These are phyloP conservation scores for Fusarium devonianum DNA, from an alignment of 2,329 filamentous ascomycete genomes.

Conservation along the genomic window DNA sequence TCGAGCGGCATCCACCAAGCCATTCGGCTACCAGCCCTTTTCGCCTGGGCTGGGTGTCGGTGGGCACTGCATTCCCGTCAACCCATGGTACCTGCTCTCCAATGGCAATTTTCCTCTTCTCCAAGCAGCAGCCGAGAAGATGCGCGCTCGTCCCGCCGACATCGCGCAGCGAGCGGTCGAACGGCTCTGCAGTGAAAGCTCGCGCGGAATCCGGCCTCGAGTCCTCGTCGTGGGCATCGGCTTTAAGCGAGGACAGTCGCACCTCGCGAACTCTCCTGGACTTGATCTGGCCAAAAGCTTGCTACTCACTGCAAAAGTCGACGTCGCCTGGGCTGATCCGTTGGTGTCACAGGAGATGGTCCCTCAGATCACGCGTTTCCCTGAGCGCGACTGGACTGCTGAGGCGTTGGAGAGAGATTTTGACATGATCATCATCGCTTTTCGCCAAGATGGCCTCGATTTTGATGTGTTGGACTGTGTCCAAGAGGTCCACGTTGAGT, in stretches of 20 bases:
- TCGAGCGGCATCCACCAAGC: constrained; percentile 57
- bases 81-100: constrained; percentile 60
- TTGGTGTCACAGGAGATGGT: constrained; percentile 52
- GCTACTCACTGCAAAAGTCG: constrained; percentile 46
- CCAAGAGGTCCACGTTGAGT: constrained; percentile 47
- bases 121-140: constrained; percentile 52
- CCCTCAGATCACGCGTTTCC: constrained; percentile 49
- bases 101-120: constrained; percentile 58
- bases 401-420: constrained; percentile 48
- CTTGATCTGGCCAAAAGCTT: constrained; percentile 51
- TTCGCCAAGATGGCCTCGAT: constrained; percentile 53
- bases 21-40: constrained; percentile 60
- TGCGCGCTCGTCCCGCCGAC: constrained; percentile 51
- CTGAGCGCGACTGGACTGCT: constrained; percentile 49
- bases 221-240: constrained; percentile 57
- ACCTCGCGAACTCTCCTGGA: constrained; percentile 57
- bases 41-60: constrained; percentile 59
- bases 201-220: constrained; percentile 30
- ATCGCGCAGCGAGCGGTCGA: constrained; percentile 50
- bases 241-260: constrained; percentile 59
- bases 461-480: constrained; percentile 49
- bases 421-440: constrained; percentile 53
- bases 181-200: constrained; percentile 34
- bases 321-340: constrained; percentile 55
- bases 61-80: constrained; percentile 64